These are phyloP conservation scores for Termitomyces bulborhizus DNA, from an alignment of 768 basidiomycete species.

Conservation along the genomic window DNA sequence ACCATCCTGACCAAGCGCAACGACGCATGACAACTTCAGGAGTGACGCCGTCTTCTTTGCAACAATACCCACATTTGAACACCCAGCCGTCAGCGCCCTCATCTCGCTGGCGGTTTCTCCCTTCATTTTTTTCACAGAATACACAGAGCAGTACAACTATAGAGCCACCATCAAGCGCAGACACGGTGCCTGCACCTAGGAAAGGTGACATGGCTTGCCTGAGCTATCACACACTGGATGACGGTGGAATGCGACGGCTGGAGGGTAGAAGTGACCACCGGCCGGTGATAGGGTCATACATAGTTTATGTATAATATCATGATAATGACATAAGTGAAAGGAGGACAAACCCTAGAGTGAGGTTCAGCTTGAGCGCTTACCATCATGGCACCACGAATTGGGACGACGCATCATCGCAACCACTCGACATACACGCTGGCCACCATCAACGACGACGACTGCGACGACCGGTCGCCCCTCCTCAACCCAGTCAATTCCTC, in stretches of 20 bases:
- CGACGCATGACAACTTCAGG: conserved; percentile 15
- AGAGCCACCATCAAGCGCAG: conserved; percentile 10
- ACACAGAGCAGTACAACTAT: conserved; percentile 15
- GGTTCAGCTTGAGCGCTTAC: conserved; percentile 9
- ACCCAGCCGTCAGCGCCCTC: conserved; percentile 6
- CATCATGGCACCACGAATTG: conserved; percentile 17
- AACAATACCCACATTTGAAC: conserved; percentile 6
- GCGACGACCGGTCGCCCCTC: conserved; percentile 34
- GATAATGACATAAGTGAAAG: not conserved
- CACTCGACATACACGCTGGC: conserved; percentile 56
- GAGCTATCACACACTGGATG: conserved; percentile 67
- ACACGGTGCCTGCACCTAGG: conserved; percentile 21
- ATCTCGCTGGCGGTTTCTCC: conserved; percentile 46
- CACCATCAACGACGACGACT: conserved; percentile 38
- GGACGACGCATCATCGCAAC: conserved; percentile 17
- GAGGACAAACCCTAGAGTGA: conserved; percentile 12
- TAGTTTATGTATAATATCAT: conserved; percentile 37
- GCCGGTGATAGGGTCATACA: conserved; percentile 78
- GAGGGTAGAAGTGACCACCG: conserved; percentile 81
- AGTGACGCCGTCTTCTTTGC: not conserved
- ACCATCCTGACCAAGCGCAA: not conserved
- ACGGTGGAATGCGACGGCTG: conserved; percentile 66
- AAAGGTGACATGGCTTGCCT: conserved; percentile 73
- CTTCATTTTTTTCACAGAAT: conserved; percentile 37
- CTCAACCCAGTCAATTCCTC: conserved; percentile 35